Evolutionary conservation across 257 asterid genomes (phyloP), one percentile per base, ranked within the genome.

Genomic region (Scutellaria baicalensis): DNA sequence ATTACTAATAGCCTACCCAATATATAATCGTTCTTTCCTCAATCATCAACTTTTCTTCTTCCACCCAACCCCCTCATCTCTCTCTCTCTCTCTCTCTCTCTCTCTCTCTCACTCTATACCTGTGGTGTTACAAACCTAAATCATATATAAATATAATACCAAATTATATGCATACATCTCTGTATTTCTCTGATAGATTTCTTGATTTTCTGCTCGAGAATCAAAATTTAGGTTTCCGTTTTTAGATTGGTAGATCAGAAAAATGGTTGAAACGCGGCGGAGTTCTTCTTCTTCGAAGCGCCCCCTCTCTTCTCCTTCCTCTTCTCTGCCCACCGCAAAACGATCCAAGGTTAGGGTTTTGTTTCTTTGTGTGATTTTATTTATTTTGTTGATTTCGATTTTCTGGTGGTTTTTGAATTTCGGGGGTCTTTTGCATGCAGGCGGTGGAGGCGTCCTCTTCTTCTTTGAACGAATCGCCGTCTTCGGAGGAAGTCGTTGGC

Each of bases 181-280:
- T 54, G 17, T 38, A 55, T 64, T 40, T 69, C 69, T 23, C 35
- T 6, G 50, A 59, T 31, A 55, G 55, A 38, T 47, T 48, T 52
- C 54, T 73, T 59, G 77, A 69, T 78, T 78, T 69, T 66, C 74
- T 50, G 63, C 45, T 31, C 31, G 68, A 78, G 44, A 64, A 78
- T 70, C 76, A 36, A 18, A 31, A 8, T 73, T 64, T 64, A 56
- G 79, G 64, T 48, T 49, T 50, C 11, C 27, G 2, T 35, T 33
- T 57, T 38, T 36, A 9, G 56, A 61, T 71, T 47, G 64, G 20
- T 67, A 69, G 83, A 73, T 69, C 70, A 61, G 70, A 73, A 54
- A 69, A 70, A 92, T 92, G 98, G 98, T 92, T 35, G 97, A 91
- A 77, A 93, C 96, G 65, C 86, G 97, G 75, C 84, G 98, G 66